phyloP scores from a whole-genome alignment of 2,329 filamentous ascomycete species.

The Ramularia endophylla region DNA sequence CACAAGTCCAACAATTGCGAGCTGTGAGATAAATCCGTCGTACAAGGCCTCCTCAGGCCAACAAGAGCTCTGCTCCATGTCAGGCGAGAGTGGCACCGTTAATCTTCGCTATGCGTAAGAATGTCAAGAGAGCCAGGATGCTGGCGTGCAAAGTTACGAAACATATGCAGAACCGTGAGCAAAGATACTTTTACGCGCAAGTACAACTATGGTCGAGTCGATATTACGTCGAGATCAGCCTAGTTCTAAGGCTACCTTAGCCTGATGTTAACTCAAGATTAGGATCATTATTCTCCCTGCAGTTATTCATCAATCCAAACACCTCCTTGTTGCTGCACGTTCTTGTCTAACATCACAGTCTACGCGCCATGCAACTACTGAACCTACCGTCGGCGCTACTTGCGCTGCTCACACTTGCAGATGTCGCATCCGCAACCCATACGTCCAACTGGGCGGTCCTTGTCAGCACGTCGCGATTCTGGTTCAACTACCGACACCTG shows the following conservation, averaged over 20 bases:
- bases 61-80: too few relatives aligned
- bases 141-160: too few relatives aligned
- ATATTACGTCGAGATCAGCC: too few relatives aligned
- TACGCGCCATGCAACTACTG: conserved; percentile 21
- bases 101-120: too few relatives aligned
- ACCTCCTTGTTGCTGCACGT: too few relatives aligned
- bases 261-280: neutral
- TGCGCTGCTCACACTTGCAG: conserved; percentile 20
- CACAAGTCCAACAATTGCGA: too few relatives aligned
- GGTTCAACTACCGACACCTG: conserved; percentile 99
- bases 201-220: too few relatives aligned
- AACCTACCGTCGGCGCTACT: conserved; percentile 23
- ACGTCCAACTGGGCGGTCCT: conserved; percentile 99
- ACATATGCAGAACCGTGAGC: conserved; percentile 70
- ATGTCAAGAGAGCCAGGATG: conserved; percentile 42
- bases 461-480: conserved; percentile 97
- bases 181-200: conserved; percentile 59
- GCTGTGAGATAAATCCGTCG: too few relatives aligned
- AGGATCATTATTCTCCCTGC: neutral
- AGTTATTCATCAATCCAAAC: neutral
- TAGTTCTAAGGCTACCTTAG: neutral
- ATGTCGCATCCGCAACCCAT: conserved; percentile 60
- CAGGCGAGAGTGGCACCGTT: too few relatives aligned
- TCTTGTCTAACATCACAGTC: too few relatives aligned
- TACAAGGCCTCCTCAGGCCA: too few relatives aligned